These are phyloP conservation scores for Nannochloris sp. DNA, from an alignment of 139 green algal species.

Conservation along the genomic window DNA sequence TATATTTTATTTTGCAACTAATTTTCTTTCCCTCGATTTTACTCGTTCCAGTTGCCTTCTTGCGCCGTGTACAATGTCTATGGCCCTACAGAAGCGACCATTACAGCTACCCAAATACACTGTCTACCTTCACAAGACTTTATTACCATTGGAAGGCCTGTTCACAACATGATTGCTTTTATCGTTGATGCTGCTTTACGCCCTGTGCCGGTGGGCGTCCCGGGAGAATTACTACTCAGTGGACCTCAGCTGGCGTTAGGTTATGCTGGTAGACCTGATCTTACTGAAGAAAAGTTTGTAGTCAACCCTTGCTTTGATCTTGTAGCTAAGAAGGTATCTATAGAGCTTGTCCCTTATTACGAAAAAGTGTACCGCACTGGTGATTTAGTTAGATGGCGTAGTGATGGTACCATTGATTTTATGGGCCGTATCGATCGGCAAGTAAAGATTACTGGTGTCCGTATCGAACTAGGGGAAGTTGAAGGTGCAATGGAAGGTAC, in stretches of 20 bases:
- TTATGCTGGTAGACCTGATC: conserved; percentile 21
- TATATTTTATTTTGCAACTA: no score
- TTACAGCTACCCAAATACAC: no score
- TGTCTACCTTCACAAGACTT: no score
- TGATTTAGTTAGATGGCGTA: conserved; percentile 32
- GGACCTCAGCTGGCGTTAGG: conserved; percentile 28
- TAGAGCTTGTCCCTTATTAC: no score
- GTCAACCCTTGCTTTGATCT: conserved; percentile 15
- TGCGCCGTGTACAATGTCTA: no score
- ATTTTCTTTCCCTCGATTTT: no score
- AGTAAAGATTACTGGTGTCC: conserved; percentile 50
- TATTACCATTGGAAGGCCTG: conserved; percentile 29
- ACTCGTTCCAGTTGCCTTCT: no score
- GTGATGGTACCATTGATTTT: conserved; percentile 29
- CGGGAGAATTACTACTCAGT: conserved; percentile 41
- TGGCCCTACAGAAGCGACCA: no score
- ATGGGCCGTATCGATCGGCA: conserved; percentile 39
- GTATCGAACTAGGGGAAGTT: conserved; percentile 55
- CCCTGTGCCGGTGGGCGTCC: conserved; percentile 24
- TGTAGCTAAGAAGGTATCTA: background rate
- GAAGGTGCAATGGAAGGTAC: conserved; percentile 25
- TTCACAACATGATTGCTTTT: conserved; percentile 34
- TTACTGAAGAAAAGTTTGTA: conserved; percentile 31
- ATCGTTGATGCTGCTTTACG: conserved; percentile 15
- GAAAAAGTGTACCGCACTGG: conserved; percentile 35